These are phyloP conservation scores for Neopestalotiopsis clavispora DNA, from an alignment of 2,329 filamentous ascomycete genomes.

Conservation along the genomic window DNA sequence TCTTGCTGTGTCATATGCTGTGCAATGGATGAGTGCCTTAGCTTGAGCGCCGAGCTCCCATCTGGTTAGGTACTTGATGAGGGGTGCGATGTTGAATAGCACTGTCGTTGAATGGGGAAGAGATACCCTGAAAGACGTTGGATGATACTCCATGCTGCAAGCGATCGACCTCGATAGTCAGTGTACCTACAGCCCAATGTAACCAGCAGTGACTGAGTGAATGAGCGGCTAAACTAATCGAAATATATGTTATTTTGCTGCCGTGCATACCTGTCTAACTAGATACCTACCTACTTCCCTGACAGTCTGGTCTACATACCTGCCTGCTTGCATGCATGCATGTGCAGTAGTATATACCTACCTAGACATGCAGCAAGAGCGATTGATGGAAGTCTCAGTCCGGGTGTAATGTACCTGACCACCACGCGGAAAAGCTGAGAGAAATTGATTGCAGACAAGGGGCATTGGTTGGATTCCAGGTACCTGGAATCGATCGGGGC, in stretches of 20 bases:
- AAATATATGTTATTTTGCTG: no score
- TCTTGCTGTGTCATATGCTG: not conserved
- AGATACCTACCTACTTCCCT: no score
- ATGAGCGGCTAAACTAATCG: no score
- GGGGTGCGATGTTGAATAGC: not conserved
- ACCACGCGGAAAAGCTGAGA: not conserved
- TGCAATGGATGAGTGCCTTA: not conserved
- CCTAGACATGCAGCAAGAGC: not conserved
- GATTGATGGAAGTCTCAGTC: not conserved
- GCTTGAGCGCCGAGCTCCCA: not conserved
- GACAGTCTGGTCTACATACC: not conserved
- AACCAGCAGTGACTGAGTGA: not conserved
- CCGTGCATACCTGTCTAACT: not conserved
- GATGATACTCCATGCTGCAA: not conserved
- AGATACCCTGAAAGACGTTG: not conserved
- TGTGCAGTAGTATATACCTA: not conserved
- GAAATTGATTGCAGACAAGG: not conserved
- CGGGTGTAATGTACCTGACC: not conserved
- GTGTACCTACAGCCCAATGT: not conserved
- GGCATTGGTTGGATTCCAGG: slow-evolving; percentile 13
- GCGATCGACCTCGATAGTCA: not conserved
- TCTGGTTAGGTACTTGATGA: not conserved
- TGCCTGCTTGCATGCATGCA: not conserved
- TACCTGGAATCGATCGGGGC: slow-evolving; percentile 6
- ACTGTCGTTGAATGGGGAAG: not conserved